Percentiles rank a stretch among this genome's conserved stretches.
Conservation (phyloP, 768 basidiomycete species). For the Lactifluus hygrophoroides region DNA sequence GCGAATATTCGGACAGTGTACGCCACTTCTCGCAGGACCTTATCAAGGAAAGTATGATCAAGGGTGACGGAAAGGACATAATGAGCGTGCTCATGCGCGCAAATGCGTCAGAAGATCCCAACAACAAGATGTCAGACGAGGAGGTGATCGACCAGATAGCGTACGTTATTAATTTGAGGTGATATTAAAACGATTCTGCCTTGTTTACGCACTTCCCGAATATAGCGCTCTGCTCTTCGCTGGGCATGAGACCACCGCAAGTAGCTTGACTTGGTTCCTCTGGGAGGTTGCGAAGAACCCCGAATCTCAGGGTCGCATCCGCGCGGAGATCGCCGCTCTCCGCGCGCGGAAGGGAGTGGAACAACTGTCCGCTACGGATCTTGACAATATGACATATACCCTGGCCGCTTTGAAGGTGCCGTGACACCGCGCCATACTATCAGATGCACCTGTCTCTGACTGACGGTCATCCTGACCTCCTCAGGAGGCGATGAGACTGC, state of each 20-base stretch:
- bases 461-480: background rate
- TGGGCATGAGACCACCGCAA: constrained; percentile 18
- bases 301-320: constrained; percentile 15
- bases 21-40: constrained; percentile 2
- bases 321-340: constrained; percentile 10
- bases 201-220: background rate
- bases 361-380: background rate
- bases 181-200: background rate
- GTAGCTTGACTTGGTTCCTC: constrained; percentile 13
- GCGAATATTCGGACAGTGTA: constrained; percentile 6
- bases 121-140: background rate
- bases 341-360: constrained; percentile 2
- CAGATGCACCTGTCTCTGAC: background rate
- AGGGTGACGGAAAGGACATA: constrained; percentile 16
- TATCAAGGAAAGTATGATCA: background rate
- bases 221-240: constrained; percentile 13
- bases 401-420: constrained; percentile 17
- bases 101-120: constrained; percentile 6
- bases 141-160: constrained; percentile 14
- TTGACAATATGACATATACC: constrained; percentile 15
- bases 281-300: constrained; percentile 18
- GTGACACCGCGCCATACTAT: background rate
- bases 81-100: constrained; percentile 18
- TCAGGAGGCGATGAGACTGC: constrained; percentile 18
- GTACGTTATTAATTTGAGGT: background rate